phyloP scores from a whole-genome alignment of 1,284 basidiomycete species.

The Ustilago shanxiensis region DNA sequence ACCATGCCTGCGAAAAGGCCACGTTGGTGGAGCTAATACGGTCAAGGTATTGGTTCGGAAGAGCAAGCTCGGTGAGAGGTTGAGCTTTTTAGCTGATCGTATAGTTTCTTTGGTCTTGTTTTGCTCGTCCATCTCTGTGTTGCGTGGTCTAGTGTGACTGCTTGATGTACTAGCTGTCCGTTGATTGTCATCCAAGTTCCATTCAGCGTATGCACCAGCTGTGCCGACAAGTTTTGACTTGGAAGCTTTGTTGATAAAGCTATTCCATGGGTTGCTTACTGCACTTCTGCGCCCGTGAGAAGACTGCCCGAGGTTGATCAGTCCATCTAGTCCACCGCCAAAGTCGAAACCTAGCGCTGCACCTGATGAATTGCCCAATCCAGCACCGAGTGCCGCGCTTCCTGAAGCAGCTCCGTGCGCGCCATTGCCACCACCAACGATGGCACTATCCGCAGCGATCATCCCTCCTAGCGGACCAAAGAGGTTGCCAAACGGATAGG shows the following conservation, averaged over 20 bases:
- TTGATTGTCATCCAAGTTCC: slow-evolving; percentile 15
- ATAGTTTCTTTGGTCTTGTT: slow-evolving; percentile 16
- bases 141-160: background rate
- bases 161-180: background rate
- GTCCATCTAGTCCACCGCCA: slow-evolving; percentile 37
- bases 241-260: slow-evolving; percentile 45
- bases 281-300: slow-evolving; percentile 40
- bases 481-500: slow-evolving; percentile 61
- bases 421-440: slow-evolving; percentile 30
- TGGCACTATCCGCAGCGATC: slow-evolving; percentile 46
- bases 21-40: slow-evolving; percentile 39
- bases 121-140: background rate
- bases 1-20: slow-evolving; percentile 58
- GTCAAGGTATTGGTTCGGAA: slow-evolving; percentile 37
- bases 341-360: slow-evolving; percentile 34
- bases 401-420: background rate
- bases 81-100: slow-evolving; percentile 26
- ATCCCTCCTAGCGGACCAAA: slow-evolving; percentile 41
- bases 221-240: slow-evolving; percentile 43
- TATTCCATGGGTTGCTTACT: slow-evolving; percentile 38
- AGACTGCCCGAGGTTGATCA: slow-evolving; percentile 34
- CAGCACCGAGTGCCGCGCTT: slow-evolving; percentile 1
- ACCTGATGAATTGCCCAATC: slow-evolving; percentile 29
- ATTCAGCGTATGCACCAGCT: slow-evolving; percentile 11
- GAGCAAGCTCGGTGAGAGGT: slow-evolving; percentile 33